Percentiles rank a stretch among this genome's conserved stretches.
Evolutionary conservation across 306 rosid species (phyloP).

Genomic region (Acacia melanoxylon): DNA sequence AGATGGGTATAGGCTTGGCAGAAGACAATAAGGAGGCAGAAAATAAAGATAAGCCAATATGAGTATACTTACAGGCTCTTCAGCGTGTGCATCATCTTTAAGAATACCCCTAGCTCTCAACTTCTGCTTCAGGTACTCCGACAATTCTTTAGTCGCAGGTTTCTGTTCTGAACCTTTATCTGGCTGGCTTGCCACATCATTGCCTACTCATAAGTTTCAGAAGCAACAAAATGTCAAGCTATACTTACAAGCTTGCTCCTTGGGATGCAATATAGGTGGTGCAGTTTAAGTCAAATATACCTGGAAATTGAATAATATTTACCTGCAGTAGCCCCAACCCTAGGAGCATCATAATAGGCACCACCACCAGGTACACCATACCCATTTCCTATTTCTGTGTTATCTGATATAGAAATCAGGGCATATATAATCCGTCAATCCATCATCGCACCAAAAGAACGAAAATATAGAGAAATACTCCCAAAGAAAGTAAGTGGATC

Average conservation of each 20-base stretch:
- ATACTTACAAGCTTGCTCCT: conserved; percentile 23
- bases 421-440: conserved; percentile 4
- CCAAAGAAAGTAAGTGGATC: conserved; percentile 12
- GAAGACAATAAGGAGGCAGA: not conserved
- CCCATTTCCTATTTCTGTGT: conserved; percentile 91
- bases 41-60: conserved; percentile 14
- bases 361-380: conserved; percentile 99
- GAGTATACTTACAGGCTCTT: conserved; percentile 47
- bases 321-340: conserved; percentile 42
- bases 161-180: conserved; percentile 45
- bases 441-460: not conserved
- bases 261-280: conserved; percentile 19
- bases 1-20: conserved; percentile 13
- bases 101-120: conserved; percentile 90
- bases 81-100: conserved; percentile 46
- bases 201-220: conserved; percentile 48
- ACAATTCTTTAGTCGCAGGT: conserved; percentile 63
- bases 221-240: conserved; percentile 35
- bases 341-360: conserved; percentile 61
- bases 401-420: conserved; percentile 52
- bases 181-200: conserved; percentile 32
- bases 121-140: conserved; percentile 87
- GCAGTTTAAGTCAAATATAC: conserved; percentile 23
- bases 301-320: conserved; percentile 11
- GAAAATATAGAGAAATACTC: not conserved